These are phyloP conservation scores for Sphagnum magellanicum DNA, from an alignment of 228 moss, liverwort and hornwort species.

Conservation along the genomic window DNA sequence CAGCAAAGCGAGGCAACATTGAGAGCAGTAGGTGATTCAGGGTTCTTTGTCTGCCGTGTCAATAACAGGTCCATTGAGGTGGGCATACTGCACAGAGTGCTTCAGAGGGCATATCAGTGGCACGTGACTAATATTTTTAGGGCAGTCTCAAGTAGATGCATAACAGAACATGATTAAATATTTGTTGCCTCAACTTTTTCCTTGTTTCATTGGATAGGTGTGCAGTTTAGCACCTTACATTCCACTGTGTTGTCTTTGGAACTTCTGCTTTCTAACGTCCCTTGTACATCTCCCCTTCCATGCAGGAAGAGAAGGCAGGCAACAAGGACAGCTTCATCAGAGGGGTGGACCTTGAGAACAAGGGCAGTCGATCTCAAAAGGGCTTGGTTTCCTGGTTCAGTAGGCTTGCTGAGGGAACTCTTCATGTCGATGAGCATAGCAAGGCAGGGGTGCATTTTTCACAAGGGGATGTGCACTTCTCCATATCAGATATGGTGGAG, in stretches of 20 bases:
- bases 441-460: constrained; percentile 30
- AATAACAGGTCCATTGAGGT: constrained; percentile 18
- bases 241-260: no score
- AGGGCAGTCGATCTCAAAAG: constrained; percentile 20
- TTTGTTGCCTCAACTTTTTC: no score
- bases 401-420: constrained; percentile 60
- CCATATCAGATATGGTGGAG: constrained; percentile 68
- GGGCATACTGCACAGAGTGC: not conserved
- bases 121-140: no score
- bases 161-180: no score
- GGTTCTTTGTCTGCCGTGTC: constrained; percentile 66
- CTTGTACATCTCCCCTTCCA: not conserved
- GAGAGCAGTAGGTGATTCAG: constrained; percentile 34
- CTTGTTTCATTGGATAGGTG: no score
- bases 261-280: no score
- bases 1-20: constrained; percentile 39
- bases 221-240: no score
- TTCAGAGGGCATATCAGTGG: no score
- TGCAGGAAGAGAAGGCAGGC: not conserved
- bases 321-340: constrained; percentile 7
- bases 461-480: constrained; percentile 57
- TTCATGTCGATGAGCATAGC: constrained; percentile 36
- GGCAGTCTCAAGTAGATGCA: no score
- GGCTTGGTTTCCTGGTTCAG: constrained; percentile 66
- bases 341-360: constrained; percentile 13